Conservation (phyloP, 768 basidiomycete species). For the Sarcodon aspratus region DNA sequence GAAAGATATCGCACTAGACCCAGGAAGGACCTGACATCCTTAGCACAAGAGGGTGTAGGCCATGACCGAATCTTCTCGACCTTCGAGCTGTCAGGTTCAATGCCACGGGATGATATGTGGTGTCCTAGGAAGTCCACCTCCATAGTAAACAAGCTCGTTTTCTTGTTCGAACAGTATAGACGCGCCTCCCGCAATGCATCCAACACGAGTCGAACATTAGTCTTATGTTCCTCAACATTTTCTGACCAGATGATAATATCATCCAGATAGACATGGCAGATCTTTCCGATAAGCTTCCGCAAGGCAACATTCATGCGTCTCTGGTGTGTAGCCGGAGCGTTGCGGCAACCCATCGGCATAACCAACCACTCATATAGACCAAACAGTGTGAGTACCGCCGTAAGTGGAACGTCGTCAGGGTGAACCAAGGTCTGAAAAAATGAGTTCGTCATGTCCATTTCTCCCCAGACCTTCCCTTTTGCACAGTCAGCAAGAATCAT, state of each 20-base stretch:
- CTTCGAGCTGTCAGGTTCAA: slow-evolving; percentile 18
- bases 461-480: slow-evolving; percentile 22
- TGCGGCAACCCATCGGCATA: slow-evolving; percentile 28
- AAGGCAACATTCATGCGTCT: slow-evolving; percentile 22
- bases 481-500: slow-evolving; percentile 24
- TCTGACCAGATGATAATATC: slow-evolving; percentile 35
- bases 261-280: slow-evolving; percentile 34
- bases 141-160: slow-evolving; percentile 14
- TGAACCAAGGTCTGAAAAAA: slow-evolving; percentile 27
- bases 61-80: slow-evolving; percentile 17
- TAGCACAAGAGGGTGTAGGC: slow-evolving; percentile 16
- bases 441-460: slow-evolving; percentile 29
- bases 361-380: slow-evolving; percentile 30
- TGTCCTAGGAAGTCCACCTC: slow-evolving; percentile 23
- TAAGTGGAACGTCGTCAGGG: slow-evolving; percentile 18
- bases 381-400: slow-evolving; percentile 25
- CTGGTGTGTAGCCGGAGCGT: slow-evolving; percentile 21
- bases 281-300: slow-evolving; percentile 19
- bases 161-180: slow-evolving; percentile 18
- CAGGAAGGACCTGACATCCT: slow-evolving; percentile 7
- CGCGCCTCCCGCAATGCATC: slow-evolving; percentile 6
- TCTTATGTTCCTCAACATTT: slow-evolving; percentile 14
- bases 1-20: slow-evolving; percentile 12
- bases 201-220: slow-evolving; percentile 11
- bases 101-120: slow-evolving; percentile 16